Evolutionary conservation across 2,329 filamentous ascomycete genomes (phyloP), one percentile per base, ranked within the genome.

Genomic region (Trichoderma polysporum): DNA sequence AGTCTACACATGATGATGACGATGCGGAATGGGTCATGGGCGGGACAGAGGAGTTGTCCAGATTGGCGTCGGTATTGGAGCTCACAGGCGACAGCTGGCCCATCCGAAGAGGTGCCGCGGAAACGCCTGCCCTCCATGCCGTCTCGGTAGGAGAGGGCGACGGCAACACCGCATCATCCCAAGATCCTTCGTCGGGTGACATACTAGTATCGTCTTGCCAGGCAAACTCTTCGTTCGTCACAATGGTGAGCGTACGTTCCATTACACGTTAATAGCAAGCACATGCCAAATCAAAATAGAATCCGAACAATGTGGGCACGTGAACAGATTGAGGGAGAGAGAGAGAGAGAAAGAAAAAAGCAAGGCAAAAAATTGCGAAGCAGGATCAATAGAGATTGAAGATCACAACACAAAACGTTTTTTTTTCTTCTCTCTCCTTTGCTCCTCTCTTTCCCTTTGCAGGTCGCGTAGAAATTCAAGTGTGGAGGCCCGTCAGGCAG

Each of bases 21-120:
- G 60, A 63, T 13, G 50, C 79, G 35, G 84, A 84, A 69, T 81
- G 79, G 27, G 79, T 74, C 75, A 82, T 79, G 52, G 79, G 77
- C 29, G 81, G 79, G 10, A 79, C 76, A 29, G 78, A 74, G 19
- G 80, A 79, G n/a, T 75, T 76, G 33, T 80, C 76, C 53, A 80
- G 70, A 52, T 71, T 70, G 39, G 79, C 75, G 49, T 85, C 82
- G 73, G 84, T 79, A 68, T 79, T 81, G 67, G 82, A 82, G 75
- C 84, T 86, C 71, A 83, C 79, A 47, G 85, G 85, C 41, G 85
- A 87, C 66, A 86, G 74, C 70, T 85, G 85, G 50, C 83, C 82
- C 13, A 79, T 79, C 39, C 79, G 80, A 57, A 78, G 72, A 65
- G 79, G 77, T 49, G 69, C 68, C 37, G 69, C 68, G 58, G 70